These are phyloP conservation scores for Sergeia podlipaevii DNA, from an alignment of 208 protist genomes.

Conservation along the genomic window DNA sequence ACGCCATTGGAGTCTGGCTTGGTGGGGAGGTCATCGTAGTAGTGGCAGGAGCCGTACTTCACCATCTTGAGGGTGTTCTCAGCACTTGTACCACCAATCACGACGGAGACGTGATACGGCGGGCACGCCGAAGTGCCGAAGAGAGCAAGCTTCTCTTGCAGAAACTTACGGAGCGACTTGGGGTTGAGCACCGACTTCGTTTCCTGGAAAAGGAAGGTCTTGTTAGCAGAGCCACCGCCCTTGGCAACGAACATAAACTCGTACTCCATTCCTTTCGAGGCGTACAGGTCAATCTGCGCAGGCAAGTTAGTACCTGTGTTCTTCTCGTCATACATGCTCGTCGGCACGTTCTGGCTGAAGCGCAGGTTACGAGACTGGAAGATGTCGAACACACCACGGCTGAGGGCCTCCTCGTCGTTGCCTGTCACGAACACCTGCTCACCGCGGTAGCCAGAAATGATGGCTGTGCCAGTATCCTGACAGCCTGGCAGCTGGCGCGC, in stretches of 20 bases:
- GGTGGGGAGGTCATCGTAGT: conserved; percentile 95
- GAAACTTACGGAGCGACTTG: conserved; percentile 88
- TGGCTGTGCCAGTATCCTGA: conserved; percentile 97
- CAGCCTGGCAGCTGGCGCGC: conserved; percentile 89
- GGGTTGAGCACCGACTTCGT: conserved; percentile 96
- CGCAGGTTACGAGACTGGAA: conserved; percentile 95
- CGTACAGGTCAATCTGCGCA: conserved; percentile 96
- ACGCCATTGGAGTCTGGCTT: conserved; percentile 69
- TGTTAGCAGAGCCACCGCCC: conserved; percentile 97
- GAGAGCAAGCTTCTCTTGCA: conserved; percentile 91
- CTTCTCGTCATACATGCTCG: conserved; percentile 96
- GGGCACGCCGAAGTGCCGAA: conserved; percentile 97
- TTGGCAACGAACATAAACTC: conserved; percentile 97
- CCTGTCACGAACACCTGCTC: conserved; percentile 94
- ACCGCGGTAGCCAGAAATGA: conserved; percentile 95
- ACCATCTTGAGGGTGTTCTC: conserved; percentile 97
- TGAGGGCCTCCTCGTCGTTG: conserved; percentile 92
- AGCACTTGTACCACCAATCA: conserved; percentile 95
- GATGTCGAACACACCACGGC: conserved; percentile 93
- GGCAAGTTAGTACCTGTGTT: conserved; percentile 98
- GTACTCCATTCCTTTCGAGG: conserved; percentile 94
- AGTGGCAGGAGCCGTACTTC: conserved; percentile 93
- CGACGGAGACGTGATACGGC: conserved; percentile 96
- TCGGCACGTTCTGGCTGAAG: conserved; percentile 94
- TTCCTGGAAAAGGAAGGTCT: conserved; percentile 96